Evolutionary conservation across 2,329 filamentous ascomycete species (phyloP).

Genomic region (Penicillium vulpinum): DNA sequence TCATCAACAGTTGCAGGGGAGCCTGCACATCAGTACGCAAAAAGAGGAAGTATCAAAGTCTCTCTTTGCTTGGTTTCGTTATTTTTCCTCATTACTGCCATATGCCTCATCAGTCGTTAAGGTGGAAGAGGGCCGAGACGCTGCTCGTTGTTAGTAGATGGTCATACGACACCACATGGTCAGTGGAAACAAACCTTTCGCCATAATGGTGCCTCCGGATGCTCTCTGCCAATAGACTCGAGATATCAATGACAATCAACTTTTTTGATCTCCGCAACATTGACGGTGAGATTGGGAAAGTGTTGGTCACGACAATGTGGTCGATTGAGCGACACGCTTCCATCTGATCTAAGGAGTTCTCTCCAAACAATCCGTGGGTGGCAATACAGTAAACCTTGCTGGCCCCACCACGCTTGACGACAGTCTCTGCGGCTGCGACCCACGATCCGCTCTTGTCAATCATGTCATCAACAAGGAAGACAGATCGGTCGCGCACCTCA

Average conservation of each 20-base stretch:
- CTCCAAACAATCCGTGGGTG: slow-evolving; percentile 91
- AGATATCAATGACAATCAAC: slow-evolving; percentile 85
- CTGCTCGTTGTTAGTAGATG: slow-evolving; percentile 33
- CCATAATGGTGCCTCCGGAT: slow-evolving; percentile 96
- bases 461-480: slow-evolving; percentile 98
- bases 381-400: slow-evolving; percentile 97
- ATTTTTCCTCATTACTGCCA: slow-evolving; percentile 20
- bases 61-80: slow-evolving; percentile 6
- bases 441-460: slow-evolving; percentile 96
- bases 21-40: slow-evolving; percentile 24
- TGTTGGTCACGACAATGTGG: slow-evolving; percentile 92
- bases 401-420: slow-evolving; percentile 86
- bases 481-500: slow-evolving; percentile 81
- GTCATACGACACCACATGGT: slow-evolving; percentile 18
- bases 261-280: slow-evolving; percentile 72
- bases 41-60: slow-evolving; percentile 10
- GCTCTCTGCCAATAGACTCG: slow-evolving; percentile 82
- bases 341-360: slow-evolving; percentile 84
- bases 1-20: slow-evolving; percentile 20
- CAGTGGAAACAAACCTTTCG: slow-evolving; percentile 69
- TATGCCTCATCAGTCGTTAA: slow-evolving; percentile 50
- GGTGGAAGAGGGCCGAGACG: slow-evolving; percentile 62
- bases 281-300: slow-evolving; percentile 83
- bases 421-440: slow-evolving; percentile 96
- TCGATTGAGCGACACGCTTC: slow-evolving; percentile 92